These are phyloP conservation scores for Crithidia expoeki DNA, from an alignment of 208 protist species.

Conservation along the genomic window DNA sequence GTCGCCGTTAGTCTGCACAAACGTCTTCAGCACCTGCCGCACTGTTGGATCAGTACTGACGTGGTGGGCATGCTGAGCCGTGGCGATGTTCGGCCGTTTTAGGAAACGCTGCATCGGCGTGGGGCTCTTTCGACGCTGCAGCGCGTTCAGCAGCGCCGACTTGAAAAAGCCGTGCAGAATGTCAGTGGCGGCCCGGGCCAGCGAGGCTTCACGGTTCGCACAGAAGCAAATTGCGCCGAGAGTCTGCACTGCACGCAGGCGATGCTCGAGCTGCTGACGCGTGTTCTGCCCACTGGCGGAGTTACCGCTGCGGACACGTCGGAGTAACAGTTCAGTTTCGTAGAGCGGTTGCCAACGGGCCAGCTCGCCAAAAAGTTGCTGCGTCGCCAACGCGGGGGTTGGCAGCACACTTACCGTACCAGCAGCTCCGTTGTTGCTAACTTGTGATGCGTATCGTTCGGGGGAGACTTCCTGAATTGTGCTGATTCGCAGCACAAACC, in stretches of 20 bases:
- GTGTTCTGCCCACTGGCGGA: constrained; percentile 7
- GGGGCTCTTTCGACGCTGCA: constrained; percentile 66
- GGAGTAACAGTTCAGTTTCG: constrained; percentile 69
- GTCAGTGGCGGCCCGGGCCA: constrained; percentile 81
- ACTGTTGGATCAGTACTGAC: constrained; percentile 71
- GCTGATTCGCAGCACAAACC: constrained; percentile 83
- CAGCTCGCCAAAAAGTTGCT: constrained; percentile 55
- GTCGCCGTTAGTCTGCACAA: constrained; percentile 65
- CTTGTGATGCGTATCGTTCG: background rate
- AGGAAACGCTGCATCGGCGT: constrained; percentile 72
- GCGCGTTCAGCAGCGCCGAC: constrained; percentile 77
- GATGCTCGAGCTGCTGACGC: constrained; percentile 58
- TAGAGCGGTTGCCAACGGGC: constrained; percentile 79
- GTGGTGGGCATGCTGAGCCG: constrained; percentile 60
- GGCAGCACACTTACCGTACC: background rate
- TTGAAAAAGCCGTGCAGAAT: constrained; percentile 84
- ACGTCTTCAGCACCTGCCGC: constrained; percentile 67
- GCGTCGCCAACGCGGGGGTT: background rate
- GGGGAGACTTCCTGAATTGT: constrained; percentile 54
- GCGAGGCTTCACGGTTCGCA: constrained; percentile 71
- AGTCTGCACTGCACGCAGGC: constrained; percentile 60
- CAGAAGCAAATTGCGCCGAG: constrained; percentile 86
- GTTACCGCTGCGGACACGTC: constrained; percentile 53
- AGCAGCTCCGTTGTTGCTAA: background rate
- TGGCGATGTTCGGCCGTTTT: constrained; percentile 60